These are phyloP conservation scores for Claviceps arundinis DNA, from an alignment of 2,329 filamentous ascomycete species.

Conservation along the genomic window DNA sequence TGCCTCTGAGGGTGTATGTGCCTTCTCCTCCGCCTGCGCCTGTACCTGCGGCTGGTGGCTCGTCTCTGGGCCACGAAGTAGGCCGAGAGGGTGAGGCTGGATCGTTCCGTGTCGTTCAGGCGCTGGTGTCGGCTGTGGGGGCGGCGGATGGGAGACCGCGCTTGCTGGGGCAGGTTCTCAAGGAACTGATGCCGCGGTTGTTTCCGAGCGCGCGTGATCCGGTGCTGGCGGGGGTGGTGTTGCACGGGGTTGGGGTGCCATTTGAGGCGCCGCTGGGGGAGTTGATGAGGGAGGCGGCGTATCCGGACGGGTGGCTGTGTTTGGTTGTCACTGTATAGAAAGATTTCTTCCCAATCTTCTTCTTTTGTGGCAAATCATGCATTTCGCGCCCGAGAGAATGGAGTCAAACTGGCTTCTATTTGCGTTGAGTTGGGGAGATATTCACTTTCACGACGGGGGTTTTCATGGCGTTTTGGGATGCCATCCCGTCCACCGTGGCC, in stretches of 20 bases:
- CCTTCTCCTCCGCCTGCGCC: constrained; percentile 23
- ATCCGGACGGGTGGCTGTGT: constrained; percentile 86
- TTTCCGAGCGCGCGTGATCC: constrained; percentile 81
- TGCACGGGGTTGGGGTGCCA: constrained; percentile 77
- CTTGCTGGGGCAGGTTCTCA: constrained; percentile 62
- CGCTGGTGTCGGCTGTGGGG: constrained; percentile 44
- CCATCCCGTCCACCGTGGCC: too few species aligned
- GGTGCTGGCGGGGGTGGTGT: constrained; percentile 67
- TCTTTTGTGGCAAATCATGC: too few species aligned
- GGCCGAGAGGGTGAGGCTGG: constrained; percentile 21
- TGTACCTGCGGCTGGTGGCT: too few species aligned
- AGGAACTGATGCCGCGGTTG: constrained; percentile 59
- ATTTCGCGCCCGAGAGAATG: too few species aligned
- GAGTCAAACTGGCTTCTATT: too few species aligned
- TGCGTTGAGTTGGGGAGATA: too few species aligned
- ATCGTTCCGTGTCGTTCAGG: constrained; percentile 62
- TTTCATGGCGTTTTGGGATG: too few species aligned
- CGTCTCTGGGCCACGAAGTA: neutral
- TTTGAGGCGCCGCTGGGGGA: constrained; percentile 72
- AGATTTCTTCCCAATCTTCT: neutral
- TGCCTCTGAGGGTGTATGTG: constrained; percentile 84
- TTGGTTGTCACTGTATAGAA: constrained; percentile 61
- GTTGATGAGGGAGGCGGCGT: constrained; percentile 67
- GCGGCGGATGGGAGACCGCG: constrained; percentile 26
- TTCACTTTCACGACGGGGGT: too few species aligned